Evolutionary conservation across 371 early-diverging fungal genomes (phyloP).

Genomic region (Zychaea mexicana): DNA sequence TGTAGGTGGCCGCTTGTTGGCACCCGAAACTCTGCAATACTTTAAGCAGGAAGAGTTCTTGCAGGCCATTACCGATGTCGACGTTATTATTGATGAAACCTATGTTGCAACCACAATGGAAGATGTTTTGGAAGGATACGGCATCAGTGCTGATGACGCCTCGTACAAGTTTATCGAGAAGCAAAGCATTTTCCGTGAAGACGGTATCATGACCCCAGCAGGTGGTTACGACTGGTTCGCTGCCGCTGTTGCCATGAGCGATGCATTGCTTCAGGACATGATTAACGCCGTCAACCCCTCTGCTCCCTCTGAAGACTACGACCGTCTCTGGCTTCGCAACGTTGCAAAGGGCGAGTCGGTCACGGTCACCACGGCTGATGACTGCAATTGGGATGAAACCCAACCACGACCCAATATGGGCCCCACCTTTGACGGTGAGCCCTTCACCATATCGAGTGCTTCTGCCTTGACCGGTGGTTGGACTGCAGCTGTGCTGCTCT

Average conservation of each 20-base stretch:
- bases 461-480: slow-evolving; percentile 3
- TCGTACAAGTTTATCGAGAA: slow-evolving; percentile 64
- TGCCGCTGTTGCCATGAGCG: slow-evolving; percentile 65
- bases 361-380: slow-evolving; percentile 36
- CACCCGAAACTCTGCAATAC: slow-evolving; percentile 31
- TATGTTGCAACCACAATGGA: slow-evolving; percentile 47
- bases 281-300: slow-evolving; percentile 64
- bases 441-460: slow-evolving; percentile 16
- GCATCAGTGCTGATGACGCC: slow-evolving; percentile 34
- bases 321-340: slow-evolving; percentile 71
- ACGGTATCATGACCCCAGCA: slow-evolving; percentile 61
- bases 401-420: slow-evolving; percentile 55
- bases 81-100: slow-evolving; percentile 77
- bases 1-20: slow-evolving; percentile 41
- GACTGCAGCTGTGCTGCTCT: slow-evolving; percentile 4
- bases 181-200: slow-evolving; percentile 68
- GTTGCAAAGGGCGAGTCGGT: slow-evolving; percentile 57
- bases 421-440: slow-evolving; percentile 35
- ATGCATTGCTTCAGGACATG: slow-evolving; percentile 72
- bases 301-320: slow-evolving; percentile 51
- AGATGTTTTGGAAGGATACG: slow-evolving; percentile 58
- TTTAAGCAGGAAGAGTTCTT: slow-evolving; percentile 49
- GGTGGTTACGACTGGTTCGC: slow-evolving; percentile 77
- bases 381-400: slow-evolving; percentile 61
- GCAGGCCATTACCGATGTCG: slow-evolving; percentile 59